Conservation (phyloP, 805 yeast genomes). For the Pichia heedii region DNA sequence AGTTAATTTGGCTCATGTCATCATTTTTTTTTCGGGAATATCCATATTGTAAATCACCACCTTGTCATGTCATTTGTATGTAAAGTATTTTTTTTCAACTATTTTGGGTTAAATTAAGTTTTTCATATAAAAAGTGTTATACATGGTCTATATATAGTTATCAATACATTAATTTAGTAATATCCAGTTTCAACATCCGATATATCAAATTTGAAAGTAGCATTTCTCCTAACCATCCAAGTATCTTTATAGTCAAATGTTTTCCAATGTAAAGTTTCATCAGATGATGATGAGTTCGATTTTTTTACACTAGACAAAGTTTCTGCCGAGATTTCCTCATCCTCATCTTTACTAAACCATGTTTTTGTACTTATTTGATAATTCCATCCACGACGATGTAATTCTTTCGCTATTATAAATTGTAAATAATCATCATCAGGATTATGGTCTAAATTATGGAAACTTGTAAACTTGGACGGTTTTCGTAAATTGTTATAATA, state of each 20-base stretch:
- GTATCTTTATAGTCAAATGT: constrained; percentile 62
- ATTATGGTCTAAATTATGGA: constrained; percentile 13
- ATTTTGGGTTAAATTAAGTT: no score
- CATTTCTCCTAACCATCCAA: constrained; percentile 41
- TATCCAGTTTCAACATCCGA: constrained; percentile 4
- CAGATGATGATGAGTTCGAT: constrained; percentile 2
- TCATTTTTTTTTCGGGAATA: no score
- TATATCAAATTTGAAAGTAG: constrained; percentile 28
- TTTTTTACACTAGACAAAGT: no score
- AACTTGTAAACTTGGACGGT: constrained; percentile 16
- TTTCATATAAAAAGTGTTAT: no score
- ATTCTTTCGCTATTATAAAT: constrained; percentile 71
- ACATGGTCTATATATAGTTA: no score
- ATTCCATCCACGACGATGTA: constrained; percentile 74
- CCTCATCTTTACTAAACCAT: constrained; percentile 63
- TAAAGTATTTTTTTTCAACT: no score
- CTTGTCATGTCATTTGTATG: no score
- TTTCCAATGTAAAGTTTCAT: constrained; percentile 41
- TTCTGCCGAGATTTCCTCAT: constrained; percentile 5
- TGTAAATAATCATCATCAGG: constrained; percentile 53
- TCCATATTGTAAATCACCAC: no score
- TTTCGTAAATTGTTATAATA: constrained; percentile 48
- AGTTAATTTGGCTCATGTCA: no score
- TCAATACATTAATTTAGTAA: background rate
- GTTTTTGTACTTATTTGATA: constrained; percentile 62